These are phyloP conservation scores for Salix caprea DNA, from an alignment of 345 rosid genomes.

Conservation along the genomic window DNA sequence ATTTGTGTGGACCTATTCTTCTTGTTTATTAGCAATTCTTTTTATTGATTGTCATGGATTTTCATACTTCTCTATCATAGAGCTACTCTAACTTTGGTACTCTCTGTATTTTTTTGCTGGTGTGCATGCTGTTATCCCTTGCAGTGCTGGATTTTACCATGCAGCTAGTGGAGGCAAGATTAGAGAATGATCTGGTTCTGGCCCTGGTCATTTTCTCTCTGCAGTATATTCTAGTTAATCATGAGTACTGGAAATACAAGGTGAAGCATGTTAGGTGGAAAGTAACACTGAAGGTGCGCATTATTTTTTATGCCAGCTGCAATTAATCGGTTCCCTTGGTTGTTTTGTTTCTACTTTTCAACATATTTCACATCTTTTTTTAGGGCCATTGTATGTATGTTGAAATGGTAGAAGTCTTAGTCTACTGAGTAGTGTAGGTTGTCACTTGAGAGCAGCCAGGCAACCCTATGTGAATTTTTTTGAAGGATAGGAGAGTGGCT, in stretches of 20 bases:
- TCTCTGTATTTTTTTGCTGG: conserved; percentile 6
- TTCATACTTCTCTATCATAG: neutral
- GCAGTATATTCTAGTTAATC: conserved; percentile 76
- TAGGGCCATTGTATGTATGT: too few relatives aligned
- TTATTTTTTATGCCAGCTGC: neutral
- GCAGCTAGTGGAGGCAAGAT: conserved; percentile 71
- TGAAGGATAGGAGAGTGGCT: too few relatives aligned
- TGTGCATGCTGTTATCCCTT: conserved; percentile 27
- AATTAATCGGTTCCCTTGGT: neutral
- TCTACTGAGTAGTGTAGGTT: too few relatives aligned
- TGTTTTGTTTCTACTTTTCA: neutral
- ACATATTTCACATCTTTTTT: too few relatives aligned
- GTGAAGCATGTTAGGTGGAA: conserved; percentile 64
- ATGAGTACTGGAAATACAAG: conserved; percentile 82
- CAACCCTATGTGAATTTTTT: too few relatives aligned
- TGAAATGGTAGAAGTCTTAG: too few relatives aligned
- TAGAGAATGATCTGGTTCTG: conserved; percentile 59
- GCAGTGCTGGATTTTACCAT: conserved; percentile 81
- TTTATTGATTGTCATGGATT: neutral
- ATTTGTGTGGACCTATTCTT: neutral
- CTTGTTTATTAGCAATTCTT: too few relatives aligned
- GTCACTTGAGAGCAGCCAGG: too few relatives aligned
- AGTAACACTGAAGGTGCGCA: conserved; percentile 67
- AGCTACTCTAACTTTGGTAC: neutral
- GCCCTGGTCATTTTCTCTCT: conserved; percentile 68